phyloP scores from a whole-genome alignment of 305 asterid genomes.

The Ilex paraguariensis region DNA sequence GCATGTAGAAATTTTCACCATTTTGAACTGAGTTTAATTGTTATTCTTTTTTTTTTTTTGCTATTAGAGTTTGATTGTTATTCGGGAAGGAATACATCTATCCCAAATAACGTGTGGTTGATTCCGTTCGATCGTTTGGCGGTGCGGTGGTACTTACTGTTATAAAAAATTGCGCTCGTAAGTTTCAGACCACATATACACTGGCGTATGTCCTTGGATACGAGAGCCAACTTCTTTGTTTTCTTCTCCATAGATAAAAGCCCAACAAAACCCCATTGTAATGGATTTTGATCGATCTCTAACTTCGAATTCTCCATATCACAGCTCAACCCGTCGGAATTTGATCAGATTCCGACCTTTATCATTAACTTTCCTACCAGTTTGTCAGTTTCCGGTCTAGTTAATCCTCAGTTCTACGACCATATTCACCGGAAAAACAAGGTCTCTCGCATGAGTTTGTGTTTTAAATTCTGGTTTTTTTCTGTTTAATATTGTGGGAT shows the following conservation, averaged over 20 bases:
- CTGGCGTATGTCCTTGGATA: slow-evolving; percentile 20
- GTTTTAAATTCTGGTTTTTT: not conserved
- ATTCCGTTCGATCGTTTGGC: too few relatives aligned
- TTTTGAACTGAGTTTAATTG: too few relatives aligned
- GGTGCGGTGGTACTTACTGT: too few relatives aligned
- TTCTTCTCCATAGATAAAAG: slow-evolving; percentile 39
- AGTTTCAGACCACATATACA: slow-evolving; percentile 23
- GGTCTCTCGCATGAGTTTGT: slow-evolving; percentile 18
- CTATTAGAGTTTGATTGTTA: too few relatives aligned
- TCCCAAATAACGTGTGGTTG: too few relatives aligned
- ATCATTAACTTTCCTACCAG: slow-evolving; percentile 26
- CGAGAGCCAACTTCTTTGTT: slow-evolving; percentile 28
- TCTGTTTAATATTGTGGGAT: not conserved
- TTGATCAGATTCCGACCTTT: slow-evolving; percentile 28
- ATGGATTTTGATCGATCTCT: slow-evolving; percentile 35
- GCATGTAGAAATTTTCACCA: too few relatives aligned
- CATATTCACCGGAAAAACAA: slow-evolving; percentile 13
- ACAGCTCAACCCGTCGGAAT: slow-evolving; percentile 27
- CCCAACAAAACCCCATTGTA: slow-evolving; percentile 12
- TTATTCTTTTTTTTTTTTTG: too few relatives aligned
- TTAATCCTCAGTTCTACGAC: slow-evolving; percentile 11
- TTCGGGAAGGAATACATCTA: too few relatives aligned
- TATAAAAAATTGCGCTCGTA: too few relatives aligned
- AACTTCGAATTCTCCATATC: slow-evolving; percentile 23
- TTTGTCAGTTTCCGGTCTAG: slow-evolving; percentile 17